Evolutionary conservation across 2,329 filamentous ascomycete genomes (phyloP).

Genomic region (Monilinia aucupariae): DNA sequence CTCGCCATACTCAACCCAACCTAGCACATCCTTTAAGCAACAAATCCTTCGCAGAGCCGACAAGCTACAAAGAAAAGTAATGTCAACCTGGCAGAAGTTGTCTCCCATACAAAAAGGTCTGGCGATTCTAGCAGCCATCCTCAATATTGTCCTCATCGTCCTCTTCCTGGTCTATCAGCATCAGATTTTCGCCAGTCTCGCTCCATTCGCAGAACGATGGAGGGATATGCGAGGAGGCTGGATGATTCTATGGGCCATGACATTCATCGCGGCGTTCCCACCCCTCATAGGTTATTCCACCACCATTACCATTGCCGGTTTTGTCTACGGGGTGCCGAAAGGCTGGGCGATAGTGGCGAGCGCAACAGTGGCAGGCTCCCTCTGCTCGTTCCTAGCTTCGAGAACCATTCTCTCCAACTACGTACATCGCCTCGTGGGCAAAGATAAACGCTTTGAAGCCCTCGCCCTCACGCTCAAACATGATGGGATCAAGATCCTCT

Average conservation of each 20-base stretch:
- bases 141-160: constrained; percentile 50
- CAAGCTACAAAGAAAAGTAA: constrained; percentile 44
- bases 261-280: constrained; percentile 63
- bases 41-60: constrained; percentile 46
- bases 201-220: constrained; percentile 68
- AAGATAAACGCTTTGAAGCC: constrained; percentile 82
- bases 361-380: constrained; percentile 73
- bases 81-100: constrained; percentile 50
- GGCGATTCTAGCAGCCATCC: constrained; percentile 46
- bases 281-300: constrained; percentile 67
- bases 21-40: constrained; percentile 35
- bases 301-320: constrained; percentile 61
- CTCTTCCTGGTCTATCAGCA: constrained; percentile 74
- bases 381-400: constrained; percentile 73
- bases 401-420: constrained; percentile 72
- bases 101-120: constrained; percentile 57
- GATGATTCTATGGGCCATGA: constrained; percentile 59
- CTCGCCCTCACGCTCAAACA: constrained; percentile 81
- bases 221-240: constrained; percentile 65
- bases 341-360: constrained; percentile 68
- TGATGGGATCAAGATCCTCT: constrained; percentile 82
- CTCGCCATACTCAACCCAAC: constrained; percentile 24
- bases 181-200: constrained; percentile 69
- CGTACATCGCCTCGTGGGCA: constrained; percentile 73
- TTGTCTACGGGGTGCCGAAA: constrained; percentile 65